Evolutionary conservation across 345 rosid genomes (phyloP).

Genomic region (Citrus reticulata): DNA sequence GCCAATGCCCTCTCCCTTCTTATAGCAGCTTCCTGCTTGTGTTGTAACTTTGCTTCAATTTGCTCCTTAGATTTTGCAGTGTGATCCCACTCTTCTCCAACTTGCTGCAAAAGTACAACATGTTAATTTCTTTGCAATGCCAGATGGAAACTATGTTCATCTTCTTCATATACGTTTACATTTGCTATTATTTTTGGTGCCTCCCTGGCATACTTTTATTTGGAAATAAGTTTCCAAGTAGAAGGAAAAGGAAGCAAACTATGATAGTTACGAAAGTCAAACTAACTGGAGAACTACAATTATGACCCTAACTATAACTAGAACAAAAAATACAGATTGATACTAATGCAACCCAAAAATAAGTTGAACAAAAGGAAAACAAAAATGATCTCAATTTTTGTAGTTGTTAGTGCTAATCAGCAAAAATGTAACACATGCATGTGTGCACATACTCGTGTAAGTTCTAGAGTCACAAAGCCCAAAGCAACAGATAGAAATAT

Average conservation of each 20-base stretch:
- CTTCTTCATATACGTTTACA: background rate
- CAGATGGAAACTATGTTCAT: background rate
- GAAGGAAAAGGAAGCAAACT: background rate
- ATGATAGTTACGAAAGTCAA: background rate
- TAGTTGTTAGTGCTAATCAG: background rate
- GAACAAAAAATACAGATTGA: background rate
- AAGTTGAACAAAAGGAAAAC: background rate
- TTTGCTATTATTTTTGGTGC: background rate
- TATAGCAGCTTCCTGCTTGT: constrained; percentile 71
- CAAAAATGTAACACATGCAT: background rate
- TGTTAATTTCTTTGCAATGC: background rate
- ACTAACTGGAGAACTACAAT: background rate
- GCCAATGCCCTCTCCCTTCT: constrained; percentile 93
- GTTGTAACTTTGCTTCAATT: constrained; percentile 53
- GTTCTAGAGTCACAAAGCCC: background rate
- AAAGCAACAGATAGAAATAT: background rate
- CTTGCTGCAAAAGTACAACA: constrained; percentile 23
- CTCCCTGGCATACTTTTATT: background rate
- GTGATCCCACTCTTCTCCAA: constrained; percentile 63
- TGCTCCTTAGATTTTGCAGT: constrained; percentile 69
- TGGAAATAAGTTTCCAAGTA: background rate
- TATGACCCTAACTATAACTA: background rate
- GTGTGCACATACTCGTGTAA: background rate
- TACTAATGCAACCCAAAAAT: background rate
- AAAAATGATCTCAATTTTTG: background rate